Percentiles rank a stretch among this genome's conserved stretches.
Evolutionary conservation across 2,329 filamentous ascomycete species (phyloP).

Genomic region (Penicillium sp.): DNA sequence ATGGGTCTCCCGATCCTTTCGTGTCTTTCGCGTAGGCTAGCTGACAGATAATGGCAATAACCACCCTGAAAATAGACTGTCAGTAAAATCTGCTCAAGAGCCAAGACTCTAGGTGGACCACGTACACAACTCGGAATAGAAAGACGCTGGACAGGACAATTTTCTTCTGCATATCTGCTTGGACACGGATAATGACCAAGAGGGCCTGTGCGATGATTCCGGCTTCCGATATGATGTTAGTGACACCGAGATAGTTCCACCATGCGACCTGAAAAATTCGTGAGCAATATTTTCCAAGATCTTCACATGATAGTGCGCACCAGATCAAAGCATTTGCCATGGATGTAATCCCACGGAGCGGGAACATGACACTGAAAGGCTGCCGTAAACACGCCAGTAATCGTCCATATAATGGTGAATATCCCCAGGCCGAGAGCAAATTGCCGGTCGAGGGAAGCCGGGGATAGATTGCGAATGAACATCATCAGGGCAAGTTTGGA

Average conservation of each 20-base stretch:
- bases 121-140: conserved; percentile 31
- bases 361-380: conserved; percentile 28
- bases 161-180: conserved; percentile 27
- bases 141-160: conserved; percentile 26
- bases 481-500: conserved; percentile 33
- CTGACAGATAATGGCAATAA: conserved; percentile 30
- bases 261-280: conserved; percentile 21
- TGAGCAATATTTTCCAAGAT: neutral
- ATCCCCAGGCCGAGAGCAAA: conserved; percentile 23
- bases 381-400: conserved; percentile 20
- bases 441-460: conserved; percentile 22
- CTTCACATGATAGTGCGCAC: conserved; percentile 2
- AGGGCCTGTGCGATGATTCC: conserved; percentile 31
- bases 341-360: conserved; percentile 28
- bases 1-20: conserved; percentile 19
- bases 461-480: conserved; percentile 31
- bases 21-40: conserved; percentile 25
- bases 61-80: conserved; percentile 21
- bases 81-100: neutral
- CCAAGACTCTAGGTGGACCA: neutral
- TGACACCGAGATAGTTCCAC: conserved; percentile 32
- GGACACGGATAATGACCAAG: conserved; percentile 29
- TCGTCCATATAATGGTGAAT: conserved; percentile 22
- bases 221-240: conserved; percentile 33
- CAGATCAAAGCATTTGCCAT: conserved; percentile 26